Base-by-base conservation (phyloP, 352 stramenopile genomes). In the Pythium pyrilobum region DNA sequence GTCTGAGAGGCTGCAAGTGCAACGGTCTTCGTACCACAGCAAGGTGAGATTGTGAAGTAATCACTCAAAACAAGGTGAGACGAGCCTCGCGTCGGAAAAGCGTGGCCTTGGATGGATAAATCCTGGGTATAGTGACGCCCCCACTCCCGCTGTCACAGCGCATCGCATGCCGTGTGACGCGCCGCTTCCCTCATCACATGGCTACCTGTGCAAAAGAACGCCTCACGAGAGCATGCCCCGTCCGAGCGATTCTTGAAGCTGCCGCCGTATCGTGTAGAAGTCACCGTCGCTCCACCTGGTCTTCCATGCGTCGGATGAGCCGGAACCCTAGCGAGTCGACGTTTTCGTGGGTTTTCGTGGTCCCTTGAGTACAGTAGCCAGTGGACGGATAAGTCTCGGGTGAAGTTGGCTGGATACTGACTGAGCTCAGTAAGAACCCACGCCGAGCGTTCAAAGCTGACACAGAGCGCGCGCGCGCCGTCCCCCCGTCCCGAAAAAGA, bases 1-100 rank as follows among this genome's bases (percentile, higher is more conserved):
- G 41, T 64, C 21, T 59, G 32, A 16, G 48, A 58, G 48, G 46
- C 55, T 56, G 56, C 38, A 52, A 48, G 40, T 56, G 15, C 55
- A 5, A 56, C 47, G 52, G n/a, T 46, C 16, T 13, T 25, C 25
- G 6, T 48, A 13, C 24, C 52, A 37, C 10, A 53, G 47, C 1
- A 13, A 38, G 42, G 42, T 53, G 43, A 48, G 8, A 36, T 31
- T 4, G 0, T 29, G 5, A 1, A 4, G 7, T 10, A 31, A n/a
- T 15, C 4, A 6, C 28, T 13, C 34, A 53, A 49, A 60, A 60
- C 52, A 41, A 41, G 52, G 52, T 60, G 24, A 15, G 13, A 20
- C 15, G 12, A 34, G 7, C 29, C 7, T 34, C 20, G 34, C 13
- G 34, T 21, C n/a, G 34, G 10, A 16, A 20, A 7, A 12, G 10